A percentile compares a stretch with the other conserved stretches of the same genome.
phyloP scores from a whole-genome alignment of 2,329 filamentous ascomycete species.

The Hirsutella minnesotensis region DNA sequence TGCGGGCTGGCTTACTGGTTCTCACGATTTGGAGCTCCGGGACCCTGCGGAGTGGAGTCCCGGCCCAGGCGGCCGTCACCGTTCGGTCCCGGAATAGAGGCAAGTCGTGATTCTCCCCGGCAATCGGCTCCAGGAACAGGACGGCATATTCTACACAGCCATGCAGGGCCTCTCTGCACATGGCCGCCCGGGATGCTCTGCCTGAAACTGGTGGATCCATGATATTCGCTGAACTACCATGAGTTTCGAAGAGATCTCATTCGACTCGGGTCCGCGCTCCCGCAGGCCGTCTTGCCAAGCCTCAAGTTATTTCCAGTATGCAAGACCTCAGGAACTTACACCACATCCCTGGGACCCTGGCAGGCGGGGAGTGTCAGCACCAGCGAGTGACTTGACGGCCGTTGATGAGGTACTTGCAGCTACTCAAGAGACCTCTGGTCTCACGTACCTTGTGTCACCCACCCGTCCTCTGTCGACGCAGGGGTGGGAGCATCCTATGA shows the following conservation, averaged over 20 bases:
- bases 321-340: background rate
- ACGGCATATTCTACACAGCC: background rate
- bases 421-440: background rate
- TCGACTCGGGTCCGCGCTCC: too few relatives aligned
- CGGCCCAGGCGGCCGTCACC: slow-evolving; percentile 1
- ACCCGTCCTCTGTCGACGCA: background rate
- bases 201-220: too few relatives aligned
- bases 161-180: background rate
- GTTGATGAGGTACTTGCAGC: background rate
- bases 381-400: background rate
- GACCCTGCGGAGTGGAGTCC: slow-evolving; percentile 1
- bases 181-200: background rate
- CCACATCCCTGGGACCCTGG: background rate
- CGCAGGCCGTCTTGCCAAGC: too few relatives aligned
- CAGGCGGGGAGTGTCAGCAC: background rate
- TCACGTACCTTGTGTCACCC: background rate
- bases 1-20: background rate
- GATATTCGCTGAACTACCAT: background rate
- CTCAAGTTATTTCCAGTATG: background rate
- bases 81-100: slow-evolving; percentile 4
- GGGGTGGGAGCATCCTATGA: background rate
- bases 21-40: slow-evolving; percentile 3
- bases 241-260: background rate
- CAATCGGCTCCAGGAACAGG: background rate
- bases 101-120: background rate